Evolutionary conservation across 805 yeast genomes (phyloP), one percentile per base, ranked within the genome.

Genomic region (Saturnispora besseyi): DNA sequence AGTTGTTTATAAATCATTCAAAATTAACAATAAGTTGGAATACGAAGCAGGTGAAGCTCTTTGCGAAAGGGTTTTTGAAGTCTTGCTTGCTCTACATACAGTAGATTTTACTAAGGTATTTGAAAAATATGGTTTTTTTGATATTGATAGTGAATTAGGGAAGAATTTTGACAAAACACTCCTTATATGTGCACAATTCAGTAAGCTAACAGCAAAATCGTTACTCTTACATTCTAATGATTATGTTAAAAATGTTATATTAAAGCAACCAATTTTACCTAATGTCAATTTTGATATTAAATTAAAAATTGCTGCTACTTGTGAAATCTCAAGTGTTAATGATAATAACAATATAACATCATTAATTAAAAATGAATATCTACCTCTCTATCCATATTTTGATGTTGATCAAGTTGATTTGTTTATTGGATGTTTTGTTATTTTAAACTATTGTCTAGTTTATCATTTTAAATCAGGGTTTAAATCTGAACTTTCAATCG

Each of bases 391-490:
- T 22, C 21, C 41, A 28, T 30, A 30, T 8, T 50, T 44, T 15
- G 49, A 42, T 21, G 29, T 10, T 4, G 45, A 12, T 4, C n/a
- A 26, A 30, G 26, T 45, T 29, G 34, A 44, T 37, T 4, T 45
- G 8, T 30, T 50, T 5, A 30, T 42, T 2, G 53, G 46, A 1
- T 30, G 37, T 5, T 50, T 50, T 38, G 34, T 48, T 9, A 36
- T 45, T 33, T 44, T 53, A 13, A 50, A 51, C 13, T 36, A 41
- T 37, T 50, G 53, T n/a, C 30, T 53, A 24, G 51, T 40, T 21
- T 50, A 31, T n/a, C 53, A 53, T 45, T 53, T 53, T 22, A 50
- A 53, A 18, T 37, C 38, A 26, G 53, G 51, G 5, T 30, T 42
- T 8, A 41, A 38, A 32, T 34, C 36, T 8, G 55, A 48, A 22